Percentiles rank a stretch among this genome's conserved stretches.
Conservation (phyloP, 768 basidiomycete species). For the Boletus insuetus region DNA sequence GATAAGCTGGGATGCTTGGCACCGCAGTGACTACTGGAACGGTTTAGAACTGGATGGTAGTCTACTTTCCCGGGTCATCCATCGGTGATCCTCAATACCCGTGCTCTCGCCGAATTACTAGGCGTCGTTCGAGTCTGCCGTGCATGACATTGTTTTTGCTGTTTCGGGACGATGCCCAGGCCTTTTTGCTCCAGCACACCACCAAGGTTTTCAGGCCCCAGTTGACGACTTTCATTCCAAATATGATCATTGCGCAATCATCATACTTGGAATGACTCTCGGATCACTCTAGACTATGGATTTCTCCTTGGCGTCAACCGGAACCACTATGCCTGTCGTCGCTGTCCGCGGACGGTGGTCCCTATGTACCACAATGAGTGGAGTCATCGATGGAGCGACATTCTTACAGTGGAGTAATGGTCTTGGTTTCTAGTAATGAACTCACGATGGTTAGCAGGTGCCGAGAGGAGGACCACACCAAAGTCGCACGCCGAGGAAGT, state of each 20-base stretch:
- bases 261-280: too few relatives aligned
- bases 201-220: neutral
- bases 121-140: neutral
- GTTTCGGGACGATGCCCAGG: neutral
- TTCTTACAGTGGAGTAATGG: slow-evolving; percentile 10
- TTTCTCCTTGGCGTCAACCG: slow-evolving; percentile 10
- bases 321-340: neutral
- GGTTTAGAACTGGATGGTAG: neutral
- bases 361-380: neutral
- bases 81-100: slow-evolving; percentile 4
- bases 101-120: neutral
- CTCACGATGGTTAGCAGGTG: neutral
- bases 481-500: neutral
- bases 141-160: slow-evolving; percentile 1
- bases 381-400: neutral
- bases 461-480: neutral
- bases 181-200: neutral
- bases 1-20: neutral
- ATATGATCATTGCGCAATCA: slow-evolving; percentile 10
- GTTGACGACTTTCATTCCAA: neutral
- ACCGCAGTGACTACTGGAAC: neutral
- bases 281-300: slow-evolving; percentile 2
- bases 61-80: neutral
- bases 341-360: slow-evolving; percentile 7
- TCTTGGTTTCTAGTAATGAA: neutral